Evolutionary conservation across 2,329 filamentous ascomycete species (phyloP).

Genomic region (Ascochyta rabiei): DNA sequence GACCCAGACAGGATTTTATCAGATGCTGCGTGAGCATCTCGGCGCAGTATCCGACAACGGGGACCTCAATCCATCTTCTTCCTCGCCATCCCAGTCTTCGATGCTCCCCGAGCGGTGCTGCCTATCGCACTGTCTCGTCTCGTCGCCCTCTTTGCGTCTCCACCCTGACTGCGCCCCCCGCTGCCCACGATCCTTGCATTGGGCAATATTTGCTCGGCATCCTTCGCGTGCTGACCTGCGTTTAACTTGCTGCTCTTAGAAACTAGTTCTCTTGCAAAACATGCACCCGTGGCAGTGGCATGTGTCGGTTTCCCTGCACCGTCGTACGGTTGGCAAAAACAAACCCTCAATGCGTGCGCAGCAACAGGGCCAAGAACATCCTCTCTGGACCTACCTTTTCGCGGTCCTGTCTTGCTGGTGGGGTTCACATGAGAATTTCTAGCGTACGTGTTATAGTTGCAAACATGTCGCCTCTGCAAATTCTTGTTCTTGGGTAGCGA

Average conservation of each 20-base stretch:
- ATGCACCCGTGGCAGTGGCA: constrained; percentile 3
- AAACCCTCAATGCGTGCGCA: constrained; percentile 37
- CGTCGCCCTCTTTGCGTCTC: background rate
- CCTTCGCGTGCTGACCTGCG: background rate
- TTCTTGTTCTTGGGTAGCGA: constrained; percentile 18
- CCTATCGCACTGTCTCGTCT: background rate
- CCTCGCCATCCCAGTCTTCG: background rate
- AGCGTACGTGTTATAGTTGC: constrained; percentile 3
- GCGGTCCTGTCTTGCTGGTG: background rate
- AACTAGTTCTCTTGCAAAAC: background rate
- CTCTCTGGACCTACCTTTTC: background rate
- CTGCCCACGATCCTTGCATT: constrained; percentile 8
- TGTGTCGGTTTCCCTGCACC: constrained; percentile 21
- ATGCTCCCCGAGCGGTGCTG: background rate
- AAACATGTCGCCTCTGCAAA: constrained; percentile 16
- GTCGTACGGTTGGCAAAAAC: constrained; percentile 47
- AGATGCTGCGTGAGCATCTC: background rate
- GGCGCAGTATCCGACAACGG: background rate
- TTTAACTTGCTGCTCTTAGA: background rate
- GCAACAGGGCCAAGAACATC: constrained; percentile 8
- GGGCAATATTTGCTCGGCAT: constrained; percentile 3
- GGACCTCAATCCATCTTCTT: constrained; percentile 1
- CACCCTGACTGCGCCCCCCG: background rate
- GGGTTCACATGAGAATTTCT: background rate
- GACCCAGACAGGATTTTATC: background rate